Conservation (phyloP, 352 stramenopile species). For the Globisporangium alternatum region DNA sequence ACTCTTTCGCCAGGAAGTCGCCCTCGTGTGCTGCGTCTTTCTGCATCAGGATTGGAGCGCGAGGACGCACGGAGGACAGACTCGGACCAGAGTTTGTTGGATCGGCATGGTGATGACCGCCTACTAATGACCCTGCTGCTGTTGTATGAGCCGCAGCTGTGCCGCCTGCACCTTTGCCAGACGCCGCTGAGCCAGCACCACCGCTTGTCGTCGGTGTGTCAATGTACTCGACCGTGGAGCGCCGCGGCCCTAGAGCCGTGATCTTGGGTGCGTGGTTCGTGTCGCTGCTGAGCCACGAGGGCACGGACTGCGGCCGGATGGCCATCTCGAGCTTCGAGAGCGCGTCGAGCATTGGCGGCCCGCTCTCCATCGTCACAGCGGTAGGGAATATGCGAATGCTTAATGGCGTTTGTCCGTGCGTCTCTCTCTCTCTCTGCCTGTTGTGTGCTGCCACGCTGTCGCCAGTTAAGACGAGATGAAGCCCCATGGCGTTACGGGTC, state of each 20-base stretch:
- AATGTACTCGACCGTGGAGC: constrained; percentile 50
- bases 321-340: constrained; percentile 66
- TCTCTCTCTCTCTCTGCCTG: too few relatives aligned
- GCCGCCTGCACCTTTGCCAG: not conserved
- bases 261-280: constrained; percentile 66
- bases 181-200: not conserved
- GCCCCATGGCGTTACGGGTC: too few relatives aligned
- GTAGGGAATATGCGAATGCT: too few relatives aligned
- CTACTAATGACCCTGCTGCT: not conserved
- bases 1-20: constrained; percentile 44
- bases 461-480: too few relatives aligned
- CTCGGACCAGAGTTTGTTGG: constrained; percentile 7
- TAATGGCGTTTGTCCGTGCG: too few relatives aligned
- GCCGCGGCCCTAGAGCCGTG: constrained; percentile 46
- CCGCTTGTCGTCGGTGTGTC: constrained; percentile 19
- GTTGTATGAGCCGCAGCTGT: not conserved
- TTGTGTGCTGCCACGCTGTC: too few relatives aligned
- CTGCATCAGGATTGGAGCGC: constrained; percentile 52
- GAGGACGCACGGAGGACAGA: constrained; percentile 39
- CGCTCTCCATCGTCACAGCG: constrained; percentile 14
- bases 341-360: constrained; percentile 48
- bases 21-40: constrained; percentile 40
- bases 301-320: constrained; percentile 68
- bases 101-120: not conserved
- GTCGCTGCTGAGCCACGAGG: constrained; percentile 73